These are phyloP conservation scores for Lolium rigidum DNA, from an alignment of 176 grass and related monocot genomes.

Conservation along the genomic window DNA sequence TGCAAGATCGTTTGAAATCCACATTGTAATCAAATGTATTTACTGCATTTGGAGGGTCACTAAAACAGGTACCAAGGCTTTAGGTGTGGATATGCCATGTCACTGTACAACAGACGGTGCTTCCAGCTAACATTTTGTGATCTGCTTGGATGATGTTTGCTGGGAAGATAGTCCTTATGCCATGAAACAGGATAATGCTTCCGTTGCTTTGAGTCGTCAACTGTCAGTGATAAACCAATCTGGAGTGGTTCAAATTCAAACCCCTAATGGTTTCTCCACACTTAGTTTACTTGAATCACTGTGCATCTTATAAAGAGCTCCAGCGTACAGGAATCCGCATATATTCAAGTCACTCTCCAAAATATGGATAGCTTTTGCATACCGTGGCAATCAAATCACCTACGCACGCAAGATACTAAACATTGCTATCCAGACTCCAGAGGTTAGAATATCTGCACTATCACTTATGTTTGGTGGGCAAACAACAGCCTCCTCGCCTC, in stretches of 20 bases:
- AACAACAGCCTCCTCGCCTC: slow-evolving; percentile 53
- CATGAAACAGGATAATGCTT: slow-evolving; percentile 26
- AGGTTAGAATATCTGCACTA: slow-evolving; percentile 66
- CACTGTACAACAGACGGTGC: neutral
- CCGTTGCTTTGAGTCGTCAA: slow-evolving; percentile 1
- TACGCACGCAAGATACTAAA: slow-evolving; percentile 52
- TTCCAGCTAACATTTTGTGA: slow-evolving; percentile 29
- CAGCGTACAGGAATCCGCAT: slow-evolving; percentile 56
- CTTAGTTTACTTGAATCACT: slow-evolving; percentile 30
- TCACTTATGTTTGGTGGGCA: slow-evolving; percentile 47
- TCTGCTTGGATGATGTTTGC: slow-evolving; percentile 16
- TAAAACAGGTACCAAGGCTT: slow-evolving; percentile 12
- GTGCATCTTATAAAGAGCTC: slow-evolving; percentile 44
- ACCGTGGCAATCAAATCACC: slow-evolving; percentile 73
- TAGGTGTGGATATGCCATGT: neutral
- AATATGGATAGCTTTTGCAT: slow-evolving; percentile 66
- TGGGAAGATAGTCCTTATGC: slow-evolving; percentile 22
- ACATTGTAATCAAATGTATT: slow-evolving; percentile 8
- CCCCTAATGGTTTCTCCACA: slow-evolving; percentile 31
- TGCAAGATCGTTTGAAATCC: slow-evolving; percentile 12
- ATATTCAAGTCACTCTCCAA: slow-evolving; percentile 58
- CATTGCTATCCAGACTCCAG: slow-evolving; percentile 55
- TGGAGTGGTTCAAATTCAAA: slow-evolving; percentile 9
- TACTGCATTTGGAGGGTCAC: slow-evolving; percentile 12
- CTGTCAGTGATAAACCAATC: slow-evolving; percentile 8